Percentiles rank a stretch among this genome's conserved stretches.
Conservation (phyloP, 106 monocot species). For the Acorus gramineus region DNA sequence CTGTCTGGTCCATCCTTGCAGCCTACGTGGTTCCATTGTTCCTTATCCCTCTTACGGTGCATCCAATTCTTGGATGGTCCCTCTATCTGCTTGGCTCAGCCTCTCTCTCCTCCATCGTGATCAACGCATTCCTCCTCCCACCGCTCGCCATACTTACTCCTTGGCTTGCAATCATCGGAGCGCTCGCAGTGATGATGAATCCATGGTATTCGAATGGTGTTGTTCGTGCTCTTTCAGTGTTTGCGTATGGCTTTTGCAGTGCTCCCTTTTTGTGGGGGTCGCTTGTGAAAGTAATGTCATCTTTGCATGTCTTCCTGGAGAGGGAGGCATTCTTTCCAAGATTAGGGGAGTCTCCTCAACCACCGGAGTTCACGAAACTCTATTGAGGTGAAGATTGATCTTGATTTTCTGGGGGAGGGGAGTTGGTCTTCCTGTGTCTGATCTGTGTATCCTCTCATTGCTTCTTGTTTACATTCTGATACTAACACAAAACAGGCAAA, state of each 20-base stretch:
- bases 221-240: conserved; percentile 47
- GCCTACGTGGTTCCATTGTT: conserved; percentile 74
- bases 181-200: conserved; percentile 54
- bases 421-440: no score
- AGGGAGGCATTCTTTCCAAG: conserved; percentile 62
- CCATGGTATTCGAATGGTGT: conserved; percentile 82
- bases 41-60: conserved; percentile 74
- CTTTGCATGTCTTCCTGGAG: conserved; percentile 46
- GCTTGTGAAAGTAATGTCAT: conserved; percentile 30
- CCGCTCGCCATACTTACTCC: conserved; percentile 42
- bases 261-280: conserved; percentile 63
- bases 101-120: conserved; percentile 40
- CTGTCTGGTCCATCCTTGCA: conserved; percentile 50
- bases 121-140: conserved; percentile 52
- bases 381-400: conserved; percentile 21
- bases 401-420: no score
- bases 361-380: conserved; percentile 50
- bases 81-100: conserved; percentile 56
- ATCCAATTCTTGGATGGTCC: conserved; percentile 76
- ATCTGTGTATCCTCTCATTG: no score
- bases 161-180: conserved; percentile 47
- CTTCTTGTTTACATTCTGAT: no score
- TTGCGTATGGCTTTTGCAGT: conserved; percentile 43
- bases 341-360: conserved; percentile 51
- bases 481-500: no score